Conservation (phyloP, 805 yeast genomes). For the Candida incommunis region DNA sequence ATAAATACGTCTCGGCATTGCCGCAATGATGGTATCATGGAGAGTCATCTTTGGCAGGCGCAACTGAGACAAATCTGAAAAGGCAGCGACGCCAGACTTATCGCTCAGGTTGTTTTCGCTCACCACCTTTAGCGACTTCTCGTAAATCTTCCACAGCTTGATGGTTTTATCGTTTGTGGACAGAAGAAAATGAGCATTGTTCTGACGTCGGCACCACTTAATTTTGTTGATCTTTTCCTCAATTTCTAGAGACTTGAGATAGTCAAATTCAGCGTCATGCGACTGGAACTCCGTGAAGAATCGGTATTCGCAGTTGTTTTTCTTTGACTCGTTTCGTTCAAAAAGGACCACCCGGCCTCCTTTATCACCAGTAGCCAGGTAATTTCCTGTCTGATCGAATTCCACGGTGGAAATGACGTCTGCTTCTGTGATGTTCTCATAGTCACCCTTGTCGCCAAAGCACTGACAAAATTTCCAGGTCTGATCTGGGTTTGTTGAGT, state of each 20-base stretch:
- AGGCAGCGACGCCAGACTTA: constrained; percentile 16
- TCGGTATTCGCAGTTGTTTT: constrained; percentile 73
- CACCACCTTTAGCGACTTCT: constrained; percentile 81
- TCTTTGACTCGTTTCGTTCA: constrained; percentile 68
- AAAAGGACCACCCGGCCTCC: constrained; percentile 96
- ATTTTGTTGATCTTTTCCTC: constrained; percentile 97
- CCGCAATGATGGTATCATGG: constrained; percentile 91
- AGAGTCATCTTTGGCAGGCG: constrained; percentile 79
- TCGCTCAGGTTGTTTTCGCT: constrained; percentile 75
- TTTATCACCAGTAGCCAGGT: constrained; percentile 93
- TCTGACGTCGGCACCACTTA: constrained; percentile 84
- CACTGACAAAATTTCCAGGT: constrained; percentile 89
- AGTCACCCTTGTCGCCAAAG: constrained; percentile 97
- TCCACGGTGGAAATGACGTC: constrained; percentile 96
- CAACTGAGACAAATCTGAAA: constrained; percentile 27
- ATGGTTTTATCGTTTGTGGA: constrained; percentile 97
- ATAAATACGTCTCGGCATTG: constrained; percentile 82
- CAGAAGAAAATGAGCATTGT: constrained; percentile 78
- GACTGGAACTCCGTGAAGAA: constrained; percentile 95
- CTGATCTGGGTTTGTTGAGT: constrained; percentile 17
- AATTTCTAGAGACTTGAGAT: constrained; percentile 86
- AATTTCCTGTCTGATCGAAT: constrained; percentile 89
- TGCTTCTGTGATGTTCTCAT: constrained; percentile 88
- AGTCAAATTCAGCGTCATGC: constrained; percentile 98
- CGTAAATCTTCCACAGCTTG: constrained; percentile 92